Evolutionary conservation across 306 rosid species (phyloP).

Genomic region (Canavalia gladiata): DNA sequence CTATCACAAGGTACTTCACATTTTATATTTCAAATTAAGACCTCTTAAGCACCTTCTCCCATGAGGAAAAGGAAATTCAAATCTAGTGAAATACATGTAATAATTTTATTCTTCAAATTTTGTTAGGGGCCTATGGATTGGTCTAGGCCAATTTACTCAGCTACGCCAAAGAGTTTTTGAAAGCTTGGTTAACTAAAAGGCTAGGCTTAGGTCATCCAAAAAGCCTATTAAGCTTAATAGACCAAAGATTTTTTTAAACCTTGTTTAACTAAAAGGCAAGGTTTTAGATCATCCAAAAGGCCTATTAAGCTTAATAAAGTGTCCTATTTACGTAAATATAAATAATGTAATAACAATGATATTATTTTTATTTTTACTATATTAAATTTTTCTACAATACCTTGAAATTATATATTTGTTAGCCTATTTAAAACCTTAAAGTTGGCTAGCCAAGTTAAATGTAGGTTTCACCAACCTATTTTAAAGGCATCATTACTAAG

Average conservation of each 20-base stretch:
- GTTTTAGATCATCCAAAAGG: neutral
- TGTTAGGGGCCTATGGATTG: neutral
- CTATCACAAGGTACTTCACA: neutral
- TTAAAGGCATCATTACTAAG: neutral
- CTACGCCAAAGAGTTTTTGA: neutral
- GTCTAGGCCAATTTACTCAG: neutral
- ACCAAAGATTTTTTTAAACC: neutral
- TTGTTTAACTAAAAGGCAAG: neutral
- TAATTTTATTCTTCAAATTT: neutral
- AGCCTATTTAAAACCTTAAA: neutral
- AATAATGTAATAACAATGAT: neutral
- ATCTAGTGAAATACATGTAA: conserved; percentile 2
- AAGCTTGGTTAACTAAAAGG: too few species aligned
- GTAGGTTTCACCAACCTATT: neutral
- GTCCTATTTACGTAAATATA: neutral
- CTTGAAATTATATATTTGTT: neutral
- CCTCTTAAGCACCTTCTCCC: too few species aligned
- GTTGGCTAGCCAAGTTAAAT: neutral
- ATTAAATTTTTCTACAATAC: neutral
- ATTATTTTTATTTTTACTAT: neutral
- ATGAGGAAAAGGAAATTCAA: neutral
- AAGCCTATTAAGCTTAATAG: too few species aligned
- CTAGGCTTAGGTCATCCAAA: too few species aligned
- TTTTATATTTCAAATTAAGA: neutral
- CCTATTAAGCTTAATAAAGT: neutral